Evolutionary conservation across 1,284 basidiomycete genomes (phyloP).

Genomic region (Ceratobasidium sp.): DNA sequence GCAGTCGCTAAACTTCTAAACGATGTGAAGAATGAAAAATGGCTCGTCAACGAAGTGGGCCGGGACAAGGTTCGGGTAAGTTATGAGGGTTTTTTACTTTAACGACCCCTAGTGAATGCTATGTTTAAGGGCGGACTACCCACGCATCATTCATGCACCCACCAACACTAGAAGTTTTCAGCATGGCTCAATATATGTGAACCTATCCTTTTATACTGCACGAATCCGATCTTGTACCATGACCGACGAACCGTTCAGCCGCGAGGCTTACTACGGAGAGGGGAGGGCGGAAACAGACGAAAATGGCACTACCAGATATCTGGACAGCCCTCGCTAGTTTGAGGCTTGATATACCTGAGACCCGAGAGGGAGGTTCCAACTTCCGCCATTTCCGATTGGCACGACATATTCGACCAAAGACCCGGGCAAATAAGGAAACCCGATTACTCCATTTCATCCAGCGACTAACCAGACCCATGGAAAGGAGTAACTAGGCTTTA

Average conservation of each 20-base stretch:
- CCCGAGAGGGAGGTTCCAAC: conserved; percentile 45
- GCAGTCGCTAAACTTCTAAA: conserved; percentile 44
- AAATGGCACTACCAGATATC: too few relatives aligned
- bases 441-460: neutral
- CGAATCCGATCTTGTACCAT: too few relatives aligned
- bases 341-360: too few relatives aligned
- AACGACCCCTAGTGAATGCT: neutral
- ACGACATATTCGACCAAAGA: conserved; percentile 41
- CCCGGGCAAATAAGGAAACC: neutral
- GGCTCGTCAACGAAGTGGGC: conserved; percentile 48
- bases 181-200: too few relatives aligned
- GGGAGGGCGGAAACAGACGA: too few relatives aligned
- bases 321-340: too few relatives aligned
- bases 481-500: conserved; percentile 31
- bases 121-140: neutral
- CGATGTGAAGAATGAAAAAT: conserved; percentile 43
- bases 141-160: neutral
- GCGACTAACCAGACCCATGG: conserved; percentile 8
- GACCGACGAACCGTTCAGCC: too few relatives aligned
- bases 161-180: neutral
- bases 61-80: conserved; percentile 44
- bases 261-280: too few relatives aligned
- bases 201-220: too few relatives aligned
- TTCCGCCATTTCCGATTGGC: conserved; percentile 38
- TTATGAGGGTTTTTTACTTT: too few relatives aligned